These are phyloP conservation scores for Asterophora lycoperdoides DNA, from an alignment of 768 basidiomycete species.

Conservation along the genomic window DNA sequence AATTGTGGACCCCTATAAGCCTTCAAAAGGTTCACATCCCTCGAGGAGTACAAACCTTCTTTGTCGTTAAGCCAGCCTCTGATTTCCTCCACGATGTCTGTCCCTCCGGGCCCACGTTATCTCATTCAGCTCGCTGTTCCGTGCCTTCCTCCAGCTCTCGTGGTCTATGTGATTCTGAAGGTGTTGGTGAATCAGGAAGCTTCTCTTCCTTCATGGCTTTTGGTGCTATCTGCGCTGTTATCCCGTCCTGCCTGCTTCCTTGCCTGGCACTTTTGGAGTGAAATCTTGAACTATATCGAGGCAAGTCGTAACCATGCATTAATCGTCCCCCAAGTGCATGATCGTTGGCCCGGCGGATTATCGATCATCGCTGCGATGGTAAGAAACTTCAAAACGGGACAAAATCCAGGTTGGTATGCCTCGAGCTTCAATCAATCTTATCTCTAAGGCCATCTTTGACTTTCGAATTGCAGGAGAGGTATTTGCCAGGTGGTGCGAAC, in stretches of 20 bases:
- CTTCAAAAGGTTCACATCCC: background rate
- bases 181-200: constrained; percentile 2
- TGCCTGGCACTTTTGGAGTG: constrained; percentile 1
- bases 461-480: constrained; percentile 22
- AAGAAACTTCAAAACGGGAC: constrained; percentile 21
- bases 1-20: background rate
- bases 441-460: background rate
- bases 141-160: background rate
- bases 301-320: constrained; percentile 22
- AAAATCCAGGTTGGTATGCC: constrained; percentile 27
- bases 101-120: constrained; percentile 11
- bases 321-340: constrained; percentile 28
- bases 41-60: background rate
- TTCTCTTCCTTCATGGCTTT: constrained; percentile 1
- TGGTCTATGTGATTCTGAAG: constrained; percentile 4
- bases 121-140: constrained; percentile 2
- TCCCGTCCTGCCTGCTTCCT: constrained; percentile 6
- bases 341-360: constrained; percentile 33
- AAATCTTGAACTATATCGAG: background rate
- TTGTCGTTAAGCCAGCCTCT: background rate
- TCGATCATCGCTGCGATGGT: constrained; percentile 25
- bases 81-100: background rate
- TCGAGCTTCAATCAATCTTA: too few relatives aligned
- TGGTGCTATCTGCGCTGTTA: constrained; percentile 3
- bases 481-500: constrained; percentile 19